phyloP scores from a whole-genome alignment of 164 flowering plant species.

The Piper longum region DNA sequence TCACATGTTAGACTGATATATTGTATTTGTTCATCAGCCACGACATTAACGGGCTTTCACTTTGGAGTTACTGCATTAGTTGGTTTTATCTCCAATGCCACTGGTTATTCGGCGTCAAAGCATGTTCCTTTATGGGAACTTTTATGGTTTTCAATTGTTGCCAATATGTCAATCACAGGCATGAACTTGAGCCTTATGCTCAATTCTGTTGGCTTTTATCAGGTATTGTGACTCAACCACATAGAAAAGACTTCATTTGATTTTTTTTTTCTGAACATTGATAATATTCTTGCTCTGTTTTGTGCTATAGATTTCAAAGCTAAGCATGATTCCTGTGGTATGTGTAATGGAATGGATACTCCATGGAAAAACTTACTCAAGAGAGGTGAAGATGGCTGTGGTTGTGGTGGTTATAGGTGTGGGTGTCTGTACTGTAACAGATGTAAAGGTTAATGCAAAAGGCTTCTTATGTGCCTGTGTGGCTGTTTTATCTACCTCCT shows the following conservation, averaged over 20 bases:
- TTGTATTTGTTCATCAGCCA: constrained; percentile 33
- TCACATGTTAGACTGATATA: no score
- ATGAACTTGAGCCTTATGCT: constrained; percentile 78
- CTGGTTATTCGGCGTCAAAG: constrained; percentile 71
- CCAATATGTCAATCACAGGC: constrained; percentile 78
- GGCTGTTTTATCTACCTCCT: constrained; percentile 69
- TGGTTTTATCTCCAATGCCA: constrained; percentile 69
- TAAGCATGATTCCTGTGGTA: constrained; percentile 64
- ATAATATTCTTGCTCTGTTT: background rate
- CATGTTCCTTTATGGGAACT: constrained; percentile 92
- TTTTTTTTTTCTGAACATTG: background rate
- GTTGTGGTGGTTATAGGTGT: constrained; percentile 79
- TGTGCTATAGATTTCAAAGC: constrained; percentile 59
- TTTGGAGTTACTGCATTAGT: constrained; percentile 80
- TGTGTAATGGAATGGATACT: constrained; percentile 90
- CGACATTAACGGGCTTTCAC: constrained; percentile 85
- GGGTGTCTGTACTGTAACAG: constrained; percentile 92
- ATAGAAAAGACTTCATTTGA: background rate
- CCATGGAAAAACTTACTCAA: constrained; percentile 56
- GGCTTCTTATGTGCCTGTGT: constrained; percentile 80
- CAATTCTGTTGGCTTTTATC: constrained; percentile 58
- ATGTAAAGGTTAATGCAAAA: constrained; percentile 77
- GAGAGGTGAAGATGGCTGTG: constrained; percentile 62
- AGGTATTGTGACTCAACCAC: constrained; percentile 17
- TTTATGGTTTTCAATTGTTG: constrained; percentile 86